Evolutionary conservation across 2,329 filamentous ascomycete species (phyloP), one percentile per base, ranked within the genome.

Genomic region (Phaeosphaeriaceae sp.): DNA sequence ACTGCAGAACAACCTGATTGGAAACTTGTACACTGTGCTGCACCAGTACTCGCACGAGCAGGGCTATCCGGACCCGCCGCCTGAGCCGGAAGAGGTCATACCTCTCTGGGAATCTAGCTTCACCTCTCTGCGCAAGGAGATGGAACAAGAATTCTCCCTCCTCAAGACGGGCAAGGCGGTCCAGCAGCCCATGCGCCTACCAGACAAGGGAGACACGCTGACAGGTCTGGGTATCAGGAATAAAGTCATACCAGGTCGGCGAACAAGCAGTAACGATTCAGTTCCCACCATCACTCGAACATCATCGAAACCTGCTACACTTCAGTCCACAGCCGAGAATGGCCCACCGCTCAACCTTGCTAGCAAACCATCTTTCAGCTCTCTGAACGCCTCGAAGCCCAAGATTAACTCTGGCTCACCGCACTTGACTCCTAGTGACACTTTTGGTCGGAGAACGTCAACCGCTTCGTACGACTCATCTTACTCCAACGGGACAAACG

Each of bases 1-100:
- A 66, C 85, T 92, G 21, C 90, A 93, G 71, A 92, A 92, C 68
- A 83, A 85, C 38, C 78, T 94, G 42, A 83, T 94, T 4, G 90
- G 86, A 0, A 81, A 92, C 53, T 86, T 90, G 60, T 94, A 94
- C 73, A 94, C 90, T 1, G 80, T 85, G 4, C 76, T 93, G 6
- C 86, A 92, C 67, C 84, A 83, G 48, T 94, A 88, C 71, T 90
- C 87, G 59, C 79, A 86, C 58, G 82, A 87, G 23, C 79, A 86
- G 59, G 79, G 82, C 4, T 87, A 92, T 61, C 87, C 87, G 0
- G 87, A 87, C 37, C 87, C 89, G 1, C 81, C 89, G 9, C 87
- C 89, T 2, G 82, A 87, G 13, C 87, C 92, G 78, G 84, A 87
- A 20, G 83, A 88, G 42, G 84, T 94, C 5, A 78, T 92, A 48